Percentiles rank a stretch among this genome's conserved stretches.
Conservation (phyloP, 208 protist genomes). For the Crithidia fasciculata region DNA sequence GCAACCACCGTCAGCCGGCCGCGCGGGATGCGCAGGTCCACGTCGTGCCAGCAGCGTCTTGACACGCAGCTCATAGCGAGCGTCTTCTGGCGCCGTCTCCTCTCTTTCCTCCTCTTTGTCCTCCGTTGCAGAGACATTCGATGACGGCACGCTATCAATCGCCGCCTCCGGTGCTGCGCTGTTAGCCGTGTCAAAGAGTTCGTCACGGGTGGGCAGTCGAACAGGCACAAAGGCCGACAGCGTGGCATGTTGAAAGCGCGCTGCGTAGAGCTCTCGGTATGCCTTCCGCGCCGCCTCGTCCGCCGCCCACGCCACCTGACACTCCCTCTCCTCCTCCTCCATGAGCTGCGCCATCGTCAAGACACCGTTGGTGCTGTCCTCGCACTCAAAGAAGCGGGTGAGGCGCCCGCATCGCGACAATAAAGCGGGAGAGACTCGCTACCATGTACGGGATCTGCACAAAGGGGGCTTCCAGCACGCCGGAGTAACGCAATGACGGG, state of each 20-base stretch:
- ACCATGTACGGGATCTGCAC: slow-evolving; percentile 69
- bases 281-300: not conserved
- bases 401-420: slow-evolving; percentile 81
- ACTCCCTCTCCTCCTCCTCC: not conserved
- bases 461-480: slow-evolving; percentile 56
- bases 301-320: not conserved
- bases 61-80: slow-evolving; percentile 33
- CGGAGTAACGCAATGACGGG: slow-evolving; percentile 32
- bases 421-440: slow-evolving; percentile 58
- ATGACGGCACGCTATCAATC: no score
- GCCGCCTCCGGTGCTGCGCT: no score
- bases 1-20: slow-evolving; percentile 58
- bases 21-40: slow-evolving; percentile 47
- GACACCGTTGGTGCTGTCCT: slow-evolving; percentile 33
- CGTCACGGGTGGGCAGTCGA: not conserved
- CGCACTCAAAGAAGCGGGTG: slow-evolving; percentile 61
- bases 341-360: slow-evolving; percentile 26
- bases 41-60: slow-evolving; percentile 40
- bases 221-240: not conserved
- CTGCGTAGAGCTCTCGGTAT: not conserved
- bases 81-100: not conserved
- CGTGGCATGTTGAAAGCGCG: not conserved
- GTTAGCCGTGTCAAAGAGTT: no score
- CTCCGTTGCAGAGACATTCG: no score
- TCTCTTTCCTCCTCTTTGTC: no score